Evolutionary conservation across 129 eudicot genomes (phyloP), one percentile per base, ranked within the genome.

Genomic region (Centella asiatica): DNA sequence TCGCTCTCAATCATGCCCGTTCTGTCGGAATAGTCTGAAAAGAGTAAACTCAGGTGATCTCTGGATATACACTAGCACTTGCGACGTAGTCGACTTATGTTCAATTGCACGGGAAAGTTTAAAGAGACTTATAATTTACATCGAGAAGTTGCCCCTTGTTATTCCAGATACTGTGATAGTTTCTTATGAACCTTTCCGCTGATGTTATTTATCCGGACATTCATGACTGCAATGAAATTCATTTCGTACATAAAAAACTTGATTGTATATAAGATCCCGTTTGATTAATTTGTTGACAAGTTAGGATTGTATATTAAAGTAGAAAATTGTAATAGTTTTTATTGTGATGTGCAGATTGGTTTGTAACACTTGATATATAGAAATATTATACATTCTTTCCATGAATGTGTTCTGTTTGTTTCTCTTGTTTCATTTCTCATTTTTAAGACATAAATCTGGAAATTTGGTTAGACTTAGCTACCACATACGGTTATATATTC

Each of bases 1-100:
- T 44, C 82, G 85, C 47, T 87, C 90, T 64, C 85, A 83, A 26
- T 83, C 95, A 34, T 83, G 95, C 49, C 95, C 90, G 0, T 87
- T 87, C 50, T 83, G 95, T 39, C 85, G 90, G 44, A 90, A 80
- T 51, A 77, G 74, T 60, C 77, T 83, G 26, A 75, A 80, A 62
- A 78, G 85, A 34, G 82, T 87, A 2, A 73, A 76, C 61, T 87
- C 87, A 0, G 77, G 79, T 37, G 95, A 87, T 34, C 81, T 87
- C 9, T 87, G 87, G 95, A 76, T 87, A 25, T 87, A 87, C 76
- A 83, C 81, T n/a, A 55, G 77, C 66, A 67, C 66, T 31, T 68
- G 70, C 63, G 95, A 87, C 11, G 61, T 73, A 58, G 57, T 58
- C 6, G 85, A 80, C 13, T 64, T 80, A 42, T 65, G 85, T 0